A percentile compares a stretch with the other conserved stretches of the same genome.
These are phyloP conservation scores for Stephania yunnanensis DNA, from an alignment of 164 flowering plant genomes.

Conservation along the genomic window DNA sequence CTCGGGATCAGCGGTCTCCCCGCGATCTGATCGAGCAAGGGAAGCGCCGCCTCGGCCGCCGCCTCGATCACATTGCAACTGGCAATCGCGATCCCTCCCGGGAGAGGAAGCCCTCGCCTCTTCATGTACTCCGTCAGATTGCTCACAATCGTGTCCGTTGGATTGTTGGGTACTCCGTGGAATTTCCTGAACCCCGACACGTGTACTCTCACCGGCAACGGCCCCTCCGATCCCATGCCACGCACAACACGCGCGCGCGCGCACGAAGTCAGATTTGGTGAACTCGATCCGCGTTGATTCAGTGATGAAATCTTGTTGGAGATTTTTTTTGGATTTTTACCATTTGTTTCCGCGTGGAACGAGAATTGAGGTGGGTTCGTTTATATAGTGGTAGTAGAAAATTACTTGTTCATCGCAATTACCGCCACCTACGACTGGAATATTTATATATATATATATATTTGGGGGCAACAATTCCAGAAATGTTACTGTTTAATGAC, in stretches of 20 bases:
- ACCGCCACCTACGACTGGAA: too few species aligned
- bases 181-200: slow-evolving; percentile 62
- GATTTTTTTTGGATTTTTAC: too few species aligned
- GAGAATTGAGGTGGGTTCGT: too few species aligned
- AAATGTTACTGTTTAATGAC: too few species aligned
- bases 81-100: slow-evolving; percentile 37
- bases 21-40: slow-evolving; percentile 30
- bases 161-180: slow-evolving; percentile 51
- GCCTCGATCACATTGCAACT: slow-evolving; percentile 50
- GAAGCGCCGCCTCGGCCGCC: slow-evolving; percentile 49
- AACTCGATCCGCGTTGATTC: neutral
- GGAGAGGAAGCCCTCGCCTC: slow-evolving; percentile 32
- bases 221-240: slow-evolving; percentile 58
- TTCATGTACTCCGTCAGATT: slow-evolving; percentile 33
- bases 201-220: slow-evolving; percentile 35
- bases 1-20: slow-evolving; percentile 23
- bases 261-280: neutral
- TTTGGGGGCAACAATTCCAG: too few species aligned
- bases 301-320: neutral
- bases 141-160: slow-evolving; percentile 47
- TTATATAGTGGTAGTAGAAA: too few species aligned
- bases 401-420: too few species aligned
- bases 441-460: too few species aligned
- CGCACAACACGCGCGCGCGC: neutral
- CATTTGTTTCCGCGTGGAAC: too few species aligned